These are phyloP conservation scores for Microglena sp. DNA, from an alignment of 139 green algal genomes.

Conservation along the genomic window DNA sequence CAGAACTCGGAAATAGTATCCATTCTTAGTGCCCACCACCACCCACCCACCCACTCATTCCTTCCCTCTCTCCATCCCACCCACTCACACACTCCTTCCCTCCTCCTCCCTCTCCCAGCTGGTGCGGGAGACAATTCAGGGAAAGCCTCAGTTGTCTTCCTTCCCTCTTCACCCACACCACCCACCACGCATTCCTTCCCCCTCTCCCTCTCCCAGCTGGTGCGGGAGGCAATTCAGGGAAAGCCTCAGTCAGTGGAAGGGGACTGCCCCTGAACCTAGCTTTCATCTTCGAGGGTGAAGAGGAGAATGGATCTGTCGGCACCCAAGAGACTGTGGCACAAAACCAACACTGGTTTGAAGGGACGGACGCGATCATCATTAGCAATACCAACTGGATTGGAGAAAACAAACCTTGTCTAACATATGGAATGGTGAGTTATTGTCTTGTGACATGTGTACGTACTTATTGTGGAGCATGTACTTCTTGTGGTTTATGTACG, in stretches of 20 bases:
- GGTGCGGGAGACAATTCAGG: no score
- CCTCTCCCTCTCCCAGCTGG: neutral
- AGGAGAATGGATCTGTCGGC: constrained; percentile 76
- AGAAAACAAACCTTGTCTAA: constrained; percentile 87
- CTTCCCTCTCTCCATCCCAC: no score
- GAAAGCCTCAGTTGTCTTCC: no score
- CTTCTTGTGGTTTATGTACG: no score
- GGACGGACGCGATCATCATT: constrained; percentile 72
- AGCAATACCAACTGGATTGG: constrained; percentile 87
- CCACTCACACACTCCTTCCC: no score
- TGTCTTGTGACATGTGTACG: no score
- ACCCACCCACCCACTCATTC: no score
- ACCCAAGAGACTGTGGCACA: constrained; percentile 61
- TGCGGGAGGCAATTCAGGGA: neutral
- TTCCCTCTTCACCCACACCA: neutral
- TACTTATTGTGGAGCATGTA: no score
- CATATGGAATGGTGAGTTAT: constrained; percentile 87
- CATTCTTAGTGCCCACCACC: no score
- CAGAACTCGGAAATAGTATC: no score
- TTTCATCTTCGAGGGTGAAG: constrained; percentile 88
- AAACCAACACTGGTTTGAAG: constrained; percentile 49
- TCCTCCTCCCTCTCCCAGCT: no score
- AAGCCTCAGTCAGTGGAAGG: neutral
- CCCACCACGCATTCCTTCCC: neutral
- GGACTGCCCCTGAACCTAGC: constrained; percentile 78